Base-by-base conservation (phyloP, 1,139 yeast genomes). In the Hemisphaericaspora xylofermentans region DNA sequence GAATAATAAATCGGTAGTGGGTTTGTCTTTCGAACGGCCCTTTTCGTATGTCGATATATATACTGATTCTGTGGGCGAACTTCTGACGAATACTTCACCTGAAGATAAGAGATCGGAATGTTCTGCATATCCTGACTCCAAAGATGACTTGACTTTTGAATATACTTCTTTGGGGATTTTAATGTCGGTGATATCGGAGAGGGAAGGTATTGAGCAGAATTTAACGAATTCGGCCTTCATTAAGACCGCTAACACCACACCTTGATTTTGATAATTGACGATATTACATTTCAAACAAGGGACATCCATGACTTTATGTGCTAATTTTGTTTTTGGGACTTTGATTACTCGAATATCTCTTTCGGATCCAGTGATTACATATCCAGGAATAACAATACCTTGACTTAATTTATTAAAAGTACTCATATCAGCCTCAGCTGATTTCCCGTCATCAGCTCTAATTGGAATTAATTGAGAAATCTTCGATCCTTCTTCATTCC, bases 41-140 rank as follows among this genome's bases (percentile, higher is more conserved):
- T 47, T 57, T 35, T 42, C 51, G 37, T 44, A 54, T 13, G 42
- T 44, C 36, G 39, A 52, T 40, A 39, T 66, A 42, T 61, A 59
- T 17, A 62, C 50, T 0, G 87, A 81, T 49, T 82, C 84, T 1
- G 82, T 74, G 26, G 68, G 66, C 40, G 78, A 76, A 12, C 78
- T 68, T 47, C 91, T 74, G 3, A 87, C 56, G 40, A 84, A 69
- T 4, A 88, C 63, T 51, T 88, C 95, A 14, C 98, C 98, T 36
- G 83, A 78, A 26, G 77, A 71, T 33, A 86, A 63, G 1, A 91
- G 52, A 17, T 56, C 58, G 1, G 74, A 65, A 4, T 56, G 48
- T 6, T 55, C 38, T 0, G 66, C 61, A 3, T 47, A 44, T 3
- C 57, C 63, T 1, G 60, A 45, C 9, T 53, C 58, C 29, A 68